These are phyloP conservation scores for Lodderomyces orthopsilosis DNA, from an alignment of 1,139 yeast species.

Conservation along the genomic window DNA sequence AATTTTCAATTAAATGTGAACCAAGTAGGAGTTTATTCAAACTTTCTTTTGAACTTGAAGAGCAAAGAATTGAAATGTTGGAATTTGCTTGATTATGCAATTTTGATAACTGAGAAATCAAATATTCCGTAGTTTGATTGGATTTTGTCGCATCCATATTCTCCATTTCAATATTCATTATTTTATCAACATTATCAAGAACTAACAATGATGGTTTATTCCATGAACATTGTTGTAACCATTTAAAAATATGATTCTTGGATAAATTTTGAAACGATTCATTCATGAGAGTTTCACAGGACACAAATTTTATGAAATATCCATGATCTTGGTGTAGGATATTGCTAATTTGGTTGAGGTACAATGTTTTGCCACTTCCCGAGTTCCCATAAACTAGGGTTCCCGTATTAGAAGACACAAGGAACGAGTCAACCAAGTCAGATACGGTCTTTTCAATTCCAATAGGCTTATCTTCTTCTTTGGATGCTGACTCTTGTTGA, in stretches of 20 bases:
- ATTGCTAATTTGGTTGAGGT: conserved; percentile 43
- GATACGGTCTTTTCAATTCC: conserved; percentile 54
- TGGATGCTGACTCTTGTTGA: background rate
- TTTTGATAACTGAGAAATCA: conserved; percentile 38
- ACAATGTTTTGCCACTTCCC: conserved; percentile 77
- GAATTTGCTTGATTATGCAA: conserved; percentile 41
- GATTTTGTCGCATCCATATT: conserved; percentile 62
- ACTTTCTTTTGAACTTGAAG: conserved; percentile 64
- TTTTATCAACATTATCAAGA: conserved; percentile 76
- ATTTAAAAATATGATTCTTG: conserved; percentile 41
- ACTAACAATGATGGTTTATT: conserved; percentile 72
- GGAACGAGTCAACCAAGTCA: conserved; percentile 43
- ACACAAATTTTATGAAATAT: conserved; percentile 40
- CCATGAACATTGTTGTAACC: conserved; percentile 70
- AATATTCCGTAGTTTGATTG: conserved; percentile 53
- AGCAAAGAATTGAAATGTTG: conserved; percentile 51
- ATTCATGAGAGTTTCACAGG: conserved; percentile 56
- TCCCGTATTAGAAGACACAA: conserved; percentile 50
- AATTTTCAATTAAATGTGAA: conserved; percentile 69
- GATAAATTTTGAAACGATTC: conserved; percentile 45
- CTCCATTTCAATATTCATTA: conserved; percentile 72
- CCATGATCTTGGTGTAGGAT: conserved; percentile 36
- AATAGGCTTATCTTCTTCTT: conserved; percentile 34
- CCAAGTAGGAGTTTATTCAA: conserved; percentile 61
- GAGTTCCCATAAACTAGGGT: conserved; percentile 65